These are phyloP conservation scores for Puccinia triticina DNA, from an alignment of 1,284 basidiomycete genomes.

Conservation along the genomic window DNA sequence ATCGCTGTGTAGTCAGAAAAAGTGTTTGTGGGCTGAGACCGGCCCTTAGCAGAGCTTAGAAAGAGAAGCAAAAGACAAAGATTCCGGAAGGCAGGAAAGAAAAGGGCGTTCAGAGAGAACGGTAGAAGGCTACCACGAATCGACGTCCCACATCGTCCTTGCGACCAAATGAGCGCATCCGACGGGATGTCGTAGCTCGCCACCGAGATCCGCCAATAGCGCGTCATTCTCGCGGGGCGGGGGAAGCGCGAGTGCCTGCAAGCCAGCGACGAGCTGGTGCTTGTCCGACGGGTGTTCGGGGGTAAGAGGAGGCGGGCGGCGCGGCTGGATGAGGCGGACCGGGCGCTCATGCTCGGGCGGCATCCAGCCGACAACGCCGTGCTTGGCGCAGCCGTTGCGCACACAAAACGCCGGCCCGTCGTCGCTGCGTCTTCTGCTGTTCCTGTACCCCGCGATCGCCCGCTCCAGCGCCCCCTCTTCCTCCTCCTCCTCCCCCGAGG, in stretches of 20 bases:
- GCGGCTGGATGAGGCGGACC: too few relatives aligned
- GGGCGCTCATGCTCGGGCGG: neutral
- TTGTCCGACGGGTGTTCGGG: neutral
- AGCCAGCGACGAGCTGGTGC: neutral
- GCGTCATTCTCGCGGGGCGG: too few relatives aligned
- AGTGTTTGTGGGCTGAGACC: too few relatives aligned
- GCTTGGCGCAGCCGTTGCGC: neutral
- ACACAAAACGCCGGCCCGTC: neutral
- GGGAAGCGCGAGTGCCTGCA: too few relatives aligned
- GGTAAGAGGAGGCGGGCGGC: neutral
- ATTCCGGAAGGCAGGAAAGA: too few relatives aligned
- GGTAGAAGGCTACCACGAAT: conserved; percentile 27
- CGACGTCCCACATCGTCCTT: conserved; percentile 30
- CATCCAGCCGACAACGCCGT: neutral
- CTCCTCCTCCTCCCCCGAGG: too few relatives aligned
- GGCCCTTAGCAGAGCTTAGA: too few relatives aligned
- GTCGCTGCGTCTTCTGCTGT: neutral
- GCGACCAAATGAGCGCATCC: conserved; percentile 22
- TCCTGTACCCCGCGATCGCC: too few relatives aligned
- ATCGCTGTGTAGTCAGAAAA: too few relatives aligned
- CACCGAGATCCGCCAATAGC: too few relatives aligned
- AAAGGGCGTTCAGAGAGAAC: neutral
- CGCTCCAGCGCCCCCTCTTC: too few relatives aligned
- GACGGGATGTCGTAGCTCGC: neutral
- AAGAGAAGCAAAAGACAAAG: too few relatives aligned